Conservation (phyloP, 1,284 basidiomycete species). For the Peniophora sp. region DNA sequence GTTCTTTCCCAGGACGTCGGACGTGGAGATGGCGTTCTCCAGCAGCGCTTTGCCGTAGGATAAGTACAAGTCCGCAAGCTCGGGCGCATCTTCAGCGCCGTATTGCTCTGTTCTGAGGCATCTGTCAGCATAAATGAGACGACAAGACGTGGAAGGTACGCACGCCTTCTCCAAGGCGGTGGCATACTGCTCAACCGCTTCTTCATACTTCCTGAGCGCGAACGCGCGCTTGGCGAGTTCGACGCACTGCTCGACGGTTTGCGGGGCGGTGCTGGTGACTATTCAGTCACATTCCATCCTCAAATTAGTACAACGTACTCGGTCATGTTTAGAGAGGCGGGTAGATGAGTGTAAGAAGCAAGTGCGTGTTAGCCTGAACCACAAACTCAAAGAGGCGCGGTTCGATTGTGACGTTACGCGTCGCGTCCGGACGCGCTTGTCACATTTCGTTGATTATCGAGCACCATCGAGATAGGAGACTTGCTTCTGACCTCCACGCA, state of each 20-base stretch:
- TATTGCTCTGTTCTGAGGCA: constrained; percentile 51
- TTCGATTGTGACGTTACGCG: too few species aligned
- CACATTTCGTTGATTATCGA: too few species aligned
- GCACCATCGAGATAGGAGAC: too few species aligned
- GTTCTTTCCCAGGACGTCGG: constrained; percentile 79
- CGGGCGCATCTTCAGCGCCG: constrained; percentile 66
- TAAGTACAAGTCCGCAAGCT: constrained; percentile 79
- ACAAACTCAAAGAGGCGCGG: too few species aligned
- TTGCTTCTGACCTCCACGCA: too few species aligned
- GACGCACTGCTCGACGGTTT: constrained; percentile 47
- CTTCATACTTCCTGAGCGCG: constrained; percentile 81
- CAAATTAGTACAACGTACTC: not conserved
- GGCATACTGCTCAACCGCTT: constrained; percentile 79
- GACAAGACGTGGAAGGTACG: constrained; percentile 26
- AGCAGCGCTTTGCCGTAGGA: constrained; percentile 81
- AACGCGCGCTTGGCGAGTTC: constrained; percentile 81
- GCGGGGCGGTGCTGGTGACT: constrained; percentile 10
- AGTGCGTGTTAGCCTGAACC: too few species aligned
- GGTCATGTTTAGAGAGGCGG: not conserved
- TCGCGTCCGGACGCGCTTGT: too few species aligned
- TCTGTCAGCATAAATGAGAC: not conserved
- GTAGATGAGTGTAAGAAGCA: too few species aligned
- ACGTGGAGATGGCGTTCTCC: constrained; percentile 81
- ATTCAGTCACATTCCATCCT: too few species aligned
- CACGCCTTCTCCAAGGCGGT: constrained; percentile 79